Evolutionary conservation across 495 filamentous ascomycete genomes (phyloP), one percentile per base, ranked within the genome.

Genomic region (Penicillium fimorum): DNA sequence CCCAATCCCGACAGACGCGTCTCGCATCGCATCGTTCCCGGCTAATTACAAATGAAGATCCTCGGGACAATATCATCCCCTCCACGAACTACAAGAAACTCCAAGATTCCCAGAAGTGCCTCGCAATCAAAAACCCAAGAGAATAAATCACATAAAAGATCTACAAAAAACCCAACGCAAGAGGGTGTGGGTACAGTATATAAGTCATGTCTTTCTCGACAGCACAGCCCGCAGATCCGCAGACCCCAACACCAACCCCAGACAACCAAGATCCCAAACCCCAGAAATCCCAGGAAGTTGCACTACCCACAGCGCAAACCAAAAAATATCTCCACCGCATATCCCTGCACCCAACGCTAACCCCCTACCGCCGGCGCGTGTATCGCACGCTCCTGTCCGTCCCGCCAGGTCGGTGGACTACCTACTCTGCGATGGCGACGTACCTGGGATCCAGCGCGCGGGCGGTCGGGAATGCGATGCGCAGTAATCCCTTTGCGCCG

Each of bases 381-480:
- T 87, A 85, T 69, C 71, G 68, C n/a, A 76, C 84, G 42, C 85
- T 92, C 7, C 80, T 82, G 55, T 84, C 87, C 62, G 86, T 93
- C 49, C 89, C 90, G 0, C 65, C 70, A 5, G 90, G 90, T 13
- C 76, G 74, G 50, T 85, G 90, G 66, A 86, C 84, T 11, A 88
- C 88, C 3, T 93, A 96, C 76, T 84, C 82, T 17, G 79, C 86
- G 2, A 71, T 96, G 30, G 81, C 90, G 1, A 74, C 79, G 24
- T 78, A 86, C 22, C 78, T 94, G 2, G 65, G 72, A 13, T 88
- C 87, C 4, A 90, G 87, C 10, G 86, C 91, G 25, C 79, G 91
- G 2, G 91, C 91, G 2, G 86, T 96, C 3, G 91, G 91, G 11
- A 89, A 86, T 55, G 90, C 90, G 0, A 81, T 90, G 65, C 79